These are phyloP conservation scores for Leccinellum luteum DNA, from an alignment of 768 basidiomycete genomes.

Conservation along the genomic window DNA sequence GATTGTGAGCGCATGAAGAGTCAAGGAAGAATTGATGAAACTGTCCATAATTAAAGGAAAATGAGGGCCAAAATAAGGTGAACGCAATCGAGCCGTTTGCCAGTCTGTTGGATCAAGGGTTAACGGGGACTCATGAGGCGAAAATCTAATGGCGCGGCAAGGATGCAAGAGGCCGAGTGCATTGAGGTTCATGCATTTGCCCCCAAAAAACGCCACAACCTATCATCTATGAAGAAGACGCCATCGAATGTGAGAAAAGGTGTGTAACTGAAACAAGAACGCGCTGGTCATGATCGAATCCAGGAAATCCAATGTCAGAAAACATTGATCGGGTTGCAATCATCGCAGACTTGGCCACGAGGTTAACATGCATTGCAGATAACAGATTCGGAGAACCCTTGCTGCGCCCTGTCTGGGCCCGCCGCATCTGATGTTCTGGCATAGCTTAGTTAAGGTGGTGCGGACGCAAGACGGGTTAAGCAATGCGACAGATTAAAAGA, in stretches of 20 bases:
- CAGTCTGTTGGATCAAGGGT: conserved; percentile 17
- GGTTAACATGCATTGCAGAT: conserved; percentile 16
- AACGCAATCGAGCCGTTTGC: conserved; percentile 2
- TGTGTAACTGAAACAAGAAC: conserved; percentile 8
- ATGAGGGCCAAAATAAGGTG: conserved; percentile 10
- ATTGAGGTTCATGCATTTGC: conserved; percentile 4
- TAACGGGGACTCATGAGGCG: conserved; percentile 7
- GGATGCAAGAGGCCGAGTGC: conserved; percentile 2
- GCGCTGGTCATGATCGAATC: conserved; percentile 5
- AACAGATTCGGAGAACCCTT: conserved; percentile 14
- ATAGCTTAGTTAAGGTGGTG: conserved; percentile 13
- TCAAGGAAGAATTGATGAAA: conserved; percentile 5
- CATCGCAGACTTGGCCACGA: conserved; percentile 14
- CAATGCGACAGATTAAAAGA: conserved; percentile 17
- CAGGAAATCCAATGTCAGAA: conserved; percentile 7
- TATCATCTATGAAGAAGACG: conserved; percentile 12
- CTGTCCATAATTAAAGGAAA: conserved; percentile 4
- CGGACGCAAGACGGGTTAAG: conserved; percentile 20
- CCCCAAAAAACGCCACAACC: conserved; percentile 5
- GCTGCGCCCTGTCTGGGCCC: conserved; percentile 10
- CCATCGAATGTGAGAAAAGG: conserved; percentile 6
- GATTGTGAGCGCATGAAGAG: conserved; percentile 6
- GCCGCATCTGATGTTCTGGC: conserved; percentile 6
- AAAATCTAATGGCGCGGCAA: conserved; percentile 5
- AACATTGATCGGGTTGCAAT: conserved; percentile 10